Base-by-base conservation (phyloP, 257 asterid species). In the Solanum corneliomulleri region DNA sequence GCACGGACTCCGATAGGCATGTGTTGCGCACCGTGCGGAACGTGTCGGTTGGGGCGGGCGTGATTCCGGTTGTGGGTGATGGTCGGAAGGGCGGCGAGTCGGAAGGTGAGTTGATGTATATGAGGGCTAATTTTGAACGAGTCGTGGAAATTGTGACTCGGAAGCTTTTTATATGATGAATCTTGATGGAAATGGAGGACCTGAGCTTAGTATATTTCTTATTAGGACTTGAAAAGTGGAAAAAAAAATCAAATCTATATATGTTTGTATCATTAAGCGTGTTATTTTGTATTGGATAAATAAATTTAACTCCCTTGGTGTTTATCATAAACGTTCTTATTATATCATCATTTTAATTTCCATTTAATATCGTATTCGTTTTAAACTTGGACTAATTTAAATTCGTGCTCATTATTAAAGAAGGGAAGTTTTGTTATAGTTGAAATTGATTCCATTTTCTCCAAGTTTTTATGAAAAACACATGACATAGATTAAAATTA, bases 131-230 rank as follows among this genome's bases (percentile, higher is more conserved):
- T 90, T 96, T 96, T 80, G 99, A 96, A 91, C 91, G 99, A 86
- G 98, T 96, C 20, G 95, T 96, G 98, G 99, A 58, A 93, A 92
- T 88, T 96, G 97, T 76, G 97, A 96, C 90, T 95, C 99, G 69
- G 98, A 96, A 87, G 98, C 98, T 8, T 96, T 93, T 83, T 94
- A 96, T 66, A 96, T 96, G 99, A 85, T 95, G 96, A 96, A 96
- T 77, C 95, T 98, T 18, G 98, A 96, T 72, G 98, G 97, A 3
- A 93, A 91, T 81, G 98, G 98, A 56, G 99, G 99, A 37, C 98
- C 99, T 49, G 99, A 96, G 37, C 93, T 96, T 88, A 93, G 99
- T 88, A 93, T 96, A 86, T 96, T 96, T 84, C 89, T 96, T 75
- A 95, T 95, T 81, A 91, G 99, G 87, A 92, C 93, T 84, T 96